Conservation (phyloP, 2,329 filamentous ascomycete species). For the Karstenula rhodostoma region DNA sequence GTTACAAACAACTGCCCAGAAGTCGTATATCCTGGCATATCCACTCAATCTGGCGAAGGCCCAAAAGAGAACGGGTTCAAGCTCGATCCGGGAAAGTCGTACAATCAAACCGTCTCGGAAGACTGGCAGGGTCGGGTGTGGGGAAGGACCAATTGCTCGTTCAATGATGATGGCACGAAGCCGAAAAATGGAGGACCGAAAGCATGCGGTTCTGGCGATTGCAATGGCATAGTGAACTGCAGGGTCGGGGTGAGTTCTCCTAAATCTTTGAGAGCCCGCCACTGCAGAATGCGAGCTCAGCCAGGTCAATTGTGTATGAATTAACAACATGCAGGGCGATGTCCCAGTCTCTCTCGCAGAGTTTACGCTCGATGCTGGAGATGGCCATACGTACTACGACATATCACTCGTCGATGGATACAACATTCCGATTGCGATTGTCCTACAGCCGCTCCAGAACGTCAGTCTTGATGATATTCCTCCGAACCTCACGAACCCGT, state of each 20-base stretch:
- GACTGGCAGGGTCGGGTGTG: slow-evolving; percentile 85
- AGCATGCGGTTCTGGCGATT: slow-evolving; percentile 80
- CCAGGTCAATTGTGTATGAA: slow-evolving; percentile 2
- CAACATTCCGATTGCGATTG: slow-evolving; percentile 74
- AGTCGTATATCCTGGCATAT: slow-evolving; percentile 78
- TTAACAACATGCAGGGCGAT: slow-evolving; percentile 63
- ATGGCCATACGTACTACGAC: slow-evolving; percentile 79
- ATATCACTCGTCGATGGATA: slow-evolving; percentile 87
- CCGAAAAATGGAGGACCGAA: slow-evolving; percentile 56
- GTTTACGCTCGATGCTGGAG: slow-evolving; percentile 76
- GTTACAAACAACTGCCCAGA: slow-evolving; percentile 77
- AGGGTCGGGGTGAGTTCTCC: slow-evolving; percentile 68
- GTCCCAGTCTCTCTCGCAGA: slow-evolving; percentile 81
- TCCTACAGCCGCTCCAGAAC: slow-evolving; percentile 63
- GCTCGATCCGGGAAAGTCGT: slow-evolving; percentile 65
- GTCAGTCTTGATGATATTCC: slow-evolving; percentile 69
- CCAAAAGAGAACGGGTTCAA: slow-evolving; percentile 74
- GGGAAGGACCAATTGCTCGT: slow-evolving; percentile 85
- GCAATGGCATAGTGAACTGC: slow-evolving; percentile 74
- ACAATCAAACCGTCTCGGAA: slow-evolving; percentile 69
- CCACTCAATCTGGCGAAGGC: slow-evolving; percentile 74
- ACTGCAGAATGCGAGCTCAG: background rate
- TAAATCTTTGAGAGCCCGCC: background rate
- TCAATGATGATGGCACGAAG: slow-evolving; percentile 69
- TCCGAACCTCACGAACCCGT: slow-evolving; percentile 77